Evolutionary conservation across 2,329 filamentous ascomycete species (phyloP), one percentile per base, ranked within the genome.

Genomic region (Blumeria hordei): DNA sequence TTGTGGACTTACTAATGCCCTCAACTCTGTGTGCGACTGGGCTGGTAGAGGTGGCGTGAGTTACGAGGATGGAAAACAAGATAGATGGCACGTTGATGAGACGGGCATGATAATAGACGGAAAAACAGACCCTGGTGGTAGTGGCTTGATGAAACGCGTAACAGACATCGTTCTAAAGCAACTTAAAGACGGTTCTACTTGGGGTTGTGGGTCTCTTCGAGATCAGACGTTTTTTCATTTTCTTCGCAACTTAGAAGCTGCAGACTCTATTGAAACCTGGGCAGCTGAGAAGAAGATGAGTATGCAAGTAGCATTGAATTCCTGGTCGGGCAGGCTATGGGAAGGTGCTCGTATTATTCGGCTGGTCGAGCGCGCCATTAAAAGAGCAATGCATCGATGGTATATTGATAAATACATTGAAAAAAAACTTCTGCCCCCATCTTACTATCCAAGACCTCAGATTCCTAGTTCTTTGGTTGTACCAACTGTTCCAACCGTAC

Each of bases 21-120:
- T 98, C 54, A 96, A 95, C 65, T 96, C 92, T 6, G 88, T 98
- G 6, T 98, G 92, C 65, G 85, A 90, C 63, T 98, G 92, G 92
- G 77, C 78, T 62, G 87, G 87, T 34, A 80, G 92, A 59, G 92
- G 92, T 58, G 92, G 92, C 1, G 82, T 94, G 49, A 73, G 85
- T 32, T 75, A 85, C n/a, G 75, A 81, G 54, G 73, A 72, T 54
- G 86, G 85, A 8, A 78, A 74, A 60, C 80, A 82, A 59, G 92
- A 98, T 66, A 80, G 87, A 43, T 96, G 92, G 85, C 92, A 98
- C 66, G 88, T 98, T 21, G 81, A 93, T 62, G 82, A 87, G 0
- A 72, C 78, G 39, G 88, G 88, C 10, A 85, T 86, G 76, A 76
- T 96, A 21, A 72, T 82, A 14, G 88, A 95, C 67, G 83, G 80